Percentiles rank a stretch among this genome's conserved stretches.
phyloP scores from a whole-genome alignment of 495 filamentous ascomycete genomes.

The Neurospora sp. region DNA sequence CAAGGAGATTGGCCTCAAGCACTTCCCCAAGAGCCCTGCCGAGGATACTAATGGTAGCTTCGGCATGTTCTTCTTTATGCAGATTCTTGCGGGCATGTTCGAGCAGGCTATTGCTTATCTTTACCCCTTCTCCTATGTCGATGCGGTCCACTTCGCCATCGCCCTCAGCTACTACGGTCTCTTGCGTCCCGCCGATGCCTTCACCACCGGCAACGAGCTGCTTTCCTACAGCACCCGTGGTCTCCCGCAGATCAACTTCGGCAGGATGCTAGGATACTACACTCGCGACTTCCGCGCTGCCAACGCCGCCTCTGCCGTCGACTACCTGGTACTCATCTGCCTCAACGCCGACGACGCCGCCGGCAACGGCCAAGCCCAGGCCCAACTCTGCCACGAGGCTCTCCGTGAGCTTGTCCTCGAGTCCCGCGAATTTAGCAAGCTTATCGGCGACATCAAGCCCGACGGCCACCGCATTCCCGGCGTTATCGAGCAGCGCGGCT shows the following conservation, averaged over 20 bases:
- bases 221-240: conserved; percentile 59
- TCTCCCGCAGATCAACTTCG: conserved; percentile 87
- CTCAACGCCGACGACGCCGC: conserved; percentile 73
- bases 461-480: conserved; percentile 78
- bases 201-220: conserved; percentile 58
- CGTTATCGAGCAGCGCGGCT: conserved; percentile 78
- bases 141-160: conserved; percentile 91
- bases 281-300: conserved; percentile 89
- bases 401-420: conserved; percentile 92
- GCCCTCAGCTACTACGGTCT: conserved; percentile 85
- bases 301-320: conserved; percentile 74
- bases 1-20: conserved; percentile 74
- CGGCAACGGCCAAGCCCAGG: conserved; percentile 65
- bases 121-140: conserved; percentile 77
- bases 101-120: conserved; percentile 88
- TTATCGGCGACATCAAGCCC: conserved; percentile 80
- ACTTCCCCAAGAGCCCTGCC: conserved; percentile 62
- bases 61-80: conserved; percentile 85
- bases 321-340: conserved; percentile 88
- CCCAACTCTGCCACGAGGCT: conserved; percentile 79
- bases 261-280: conserved; percentile 84
- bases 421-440: conserved; percentile 82
- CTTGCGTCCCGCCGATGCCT: conserved; percentile 69
- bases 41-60: conserved; percentile 63
- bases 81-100: conserved; percentile 86